Base-by-base conservation (phyloP, 1,139 yeast genomes). In the Candida sp. region DNA sequence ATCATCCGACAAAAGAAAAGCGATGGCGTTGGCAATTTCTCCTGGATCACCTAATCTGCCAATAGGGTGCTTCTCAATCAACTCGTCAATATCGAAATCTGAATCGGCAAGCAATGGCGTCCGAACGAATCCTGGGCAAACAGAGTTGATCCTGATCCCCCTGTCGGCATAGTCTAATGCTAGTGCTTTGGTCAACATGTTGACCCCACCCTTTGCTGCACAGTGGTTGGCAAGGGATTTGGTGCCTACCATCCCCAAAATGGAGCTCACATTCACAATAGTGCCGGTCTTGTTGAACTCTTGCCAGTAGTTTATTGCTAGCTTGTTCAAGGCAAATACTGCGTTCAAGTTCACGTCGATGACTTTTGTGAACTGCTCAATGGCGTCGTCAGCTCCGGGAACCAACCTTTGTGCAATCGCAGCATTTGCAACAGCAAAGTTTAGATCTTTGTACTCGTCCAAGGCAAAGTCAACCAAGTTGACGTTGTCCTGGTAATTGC, bases 401-500 rank as follows among this genome's bases (percentile, higher is more conserved):
- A 22, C 83, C 82, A 34, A 85, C 79, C 94, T 94, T 89, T 31
- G 92, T 88, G 26, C 27, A 42, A 88, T 83, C 54, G 97, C 97
- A 26, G 97, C 97, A 68, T 91, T 91, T 62, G 96, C 94, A 34
- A 91, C 96, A 63, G 90, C 86, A 34, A 87, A 78, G 64, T 90
- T 96, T 80, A 68, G 89, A 88, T 60, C 88, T 94, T 58, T 73
- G 58, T 57, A 77, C 80, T 80, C 78, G 30, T 70, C 67, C 49
- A 89, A 73, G 6, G 86, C 83, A 38, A 64, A 62, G 59, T 80
- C 81, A 37, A 88, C 92, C 17, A 56, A 45, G 25, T 50, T 50
- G 11, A 44, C 31, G 40, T 54, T 49, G 11, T 77, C 77, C n/a
- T 78, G 81, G 42, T 80, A 73, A 53, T 81, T 80, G 25, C 88